Percentiles rank a stretch among this genome's conserved stretches.
Conservation (phyloP, 768 basidiomycete genomes). For the Rhodocollybia butyracea region DNA sequence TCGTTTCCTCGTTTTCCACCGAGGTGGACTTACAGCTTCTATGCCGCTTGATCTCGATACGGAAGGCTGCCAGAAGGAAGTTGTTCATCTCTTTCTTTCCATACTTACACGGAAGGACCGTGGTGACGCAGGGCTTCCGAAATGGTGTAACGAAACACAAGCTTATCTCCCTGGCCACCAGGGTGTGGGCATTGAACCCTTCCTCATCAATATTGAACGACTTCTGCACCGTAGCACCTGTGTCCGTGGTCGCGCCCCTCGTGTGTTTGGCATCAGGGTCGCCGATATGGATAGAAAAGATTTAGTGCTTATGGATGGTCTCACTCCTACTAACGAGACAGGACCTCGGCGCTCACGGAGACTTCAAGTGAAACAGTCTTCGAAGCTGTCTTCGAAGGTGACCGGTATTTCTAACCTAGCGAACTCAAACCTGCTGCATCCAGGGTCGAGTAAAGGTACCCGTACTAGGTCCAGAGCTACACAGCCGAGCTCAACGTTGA, state of each 20-base stretch:
- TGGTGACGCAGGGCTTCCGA: constrained; percentile 9
- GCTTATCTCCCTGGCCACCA: neutral
- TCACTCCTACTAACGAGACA: no score
- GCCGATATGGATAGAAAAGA: neutral
- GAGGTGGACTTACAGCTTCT: constrained; percentile 13
- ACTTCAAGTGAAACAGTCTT: no score
- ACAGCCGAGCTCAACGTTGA: no score
- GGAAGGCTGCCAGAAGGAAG: neutral
- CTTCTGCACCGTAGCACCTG: neutral
- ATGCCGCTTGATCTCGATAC: neutral
- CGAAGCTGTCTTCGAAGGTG: no score
- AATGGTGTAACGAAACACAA: constrained; percentile 6
- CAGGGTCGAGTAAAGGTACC: no score
- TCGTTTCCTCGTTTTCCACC: constrained; percentile 14
- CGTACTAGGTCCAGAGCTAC: no score
- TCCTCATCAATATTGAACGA: neutral
- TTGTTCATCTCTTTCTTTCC: constrained; percentile 8
- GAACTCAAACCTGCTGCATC: no score
- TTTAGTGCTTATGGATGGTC: no score
- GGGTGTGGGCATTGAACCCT: neutral
- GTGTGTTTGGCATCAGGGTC: neutral
- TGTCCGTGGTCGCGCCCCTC: constrained; percentile 2
- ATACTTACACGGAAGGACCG: constrained; percentile 9
- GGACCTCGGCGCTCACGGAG: no score
- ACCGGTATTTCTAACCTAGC: no score